Base-by-base conservation (phyloP, 106 monocot species). In the Cymbidium sinense region DNA sequence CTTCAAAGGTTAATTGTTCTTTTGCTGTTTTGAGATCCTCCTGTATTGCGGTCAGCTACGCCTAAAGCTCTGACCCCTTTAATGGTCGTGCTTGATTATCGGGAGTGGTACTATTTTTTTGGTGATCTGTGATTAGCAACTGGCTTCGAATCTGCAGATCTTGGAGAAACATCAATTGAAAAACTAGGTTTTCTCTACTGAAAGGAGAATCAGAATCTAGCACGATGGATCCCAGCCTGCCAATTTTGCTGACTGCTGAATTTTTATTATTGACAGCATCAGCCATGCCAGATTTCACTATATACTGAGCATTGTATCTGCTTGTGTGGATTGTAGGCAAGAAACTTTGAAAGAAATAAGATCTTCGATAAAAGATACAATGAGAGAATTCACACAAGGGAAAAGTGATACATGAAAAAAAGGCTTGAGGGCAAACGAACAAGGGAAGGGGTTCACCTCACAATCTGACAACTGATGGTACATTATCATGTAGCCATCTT, bases 11-110 rank as follows among this genome's bases (percentile, higher is more conserved):
- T 50, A 98, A 74, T 27, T 79, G 88, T 76, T 94, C 96, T 78
- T 89, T 90, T 15, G 86, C 85, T 69, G 86, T 88, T 86, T 87
- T 92, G 33, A 98, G 82, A 5, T 98, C 92, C 70, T 94, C 85
- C 65, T 87, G 83, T 20, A 69, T 85, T 2, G 72, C 8, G 70
- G 27, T 74, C 12, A 86, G 76, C 76, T 88, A 84, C 19, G 69
- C 73, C 73, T 86, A 85, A 27, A 90, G 50, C 64, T 90, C 92
- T 2, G 83, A 75, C 20, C 25, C 86, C 62, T 87, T 93, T 70
- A 50, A 3, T 43, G 43, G 43, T 21, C 79, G 74, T 64, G 73
- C 7, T 72, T 67, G 86, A 37, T 83, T 82, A 80, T 91, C 84
- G 7, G 81, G 76, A 37, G 82, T 30, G 10, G 77, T 79, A 27